A percentile compares a stretch with the other conserved stretches of the same genome.
phyloP scores from a whole-genome alignment of 192 early-diverging fungal species.

The Backusella liffmaniae region DNA sequence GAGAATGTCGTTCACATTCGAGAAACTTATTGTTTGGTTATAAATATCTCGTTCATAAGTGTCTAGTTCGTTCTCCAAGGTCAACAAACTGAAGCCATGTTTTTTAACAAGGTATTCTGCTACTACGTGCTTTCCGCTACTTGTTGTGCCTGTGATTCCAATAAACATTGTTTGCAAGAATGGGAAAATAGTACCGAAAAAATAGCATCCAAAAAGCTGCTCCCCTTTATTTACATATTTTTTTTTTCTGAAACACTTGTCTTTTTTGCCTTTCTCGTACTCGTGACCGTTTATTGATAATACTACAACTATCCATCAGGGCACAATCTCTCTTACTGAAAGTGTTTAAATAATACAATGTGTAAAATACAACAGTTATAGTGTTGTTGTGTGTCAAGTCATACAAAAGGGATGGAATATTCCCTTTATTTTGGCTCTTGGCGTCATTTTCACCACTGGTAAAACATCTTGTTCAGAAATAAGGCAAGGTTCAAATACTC shows the following conservation, averaged over 20 bases:
- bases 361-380: no score
- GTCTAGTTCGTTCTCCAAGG: conserved; percentile 22
- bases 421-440: no score
- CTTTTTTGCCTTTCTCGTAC: not conserved
- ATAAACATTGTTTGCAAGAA: conserved; percentile 61
- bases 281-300: conserved; percentile 3
- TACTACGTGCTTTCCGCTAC: conserved; percentile 66
- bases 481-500: no score
- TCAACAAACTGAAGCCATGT: conserved; percentile 48
- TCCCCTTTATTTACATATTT: not conserved
- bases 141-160: conserved; percentile 61
- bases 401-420: no score
- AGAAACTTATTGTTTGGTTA: conserved; percentile 40
- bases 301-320: not conserved
- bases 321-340: not conserved
- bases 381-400: no score
- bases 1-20: conserved; percentile 56
- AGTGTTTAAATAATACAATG: no score
- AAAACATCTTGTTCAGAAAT: no score
- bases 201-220: not conserved
- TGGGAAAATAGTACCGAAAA: not conserved
- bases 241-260: not conserved
- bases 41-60: not conserved
- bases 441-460: no score
- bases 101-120: conserved; percentile 53